Conservation (phyloP, 2,329 filamentous ascomycete genomes). For the Apiospora aurea region DNA sequence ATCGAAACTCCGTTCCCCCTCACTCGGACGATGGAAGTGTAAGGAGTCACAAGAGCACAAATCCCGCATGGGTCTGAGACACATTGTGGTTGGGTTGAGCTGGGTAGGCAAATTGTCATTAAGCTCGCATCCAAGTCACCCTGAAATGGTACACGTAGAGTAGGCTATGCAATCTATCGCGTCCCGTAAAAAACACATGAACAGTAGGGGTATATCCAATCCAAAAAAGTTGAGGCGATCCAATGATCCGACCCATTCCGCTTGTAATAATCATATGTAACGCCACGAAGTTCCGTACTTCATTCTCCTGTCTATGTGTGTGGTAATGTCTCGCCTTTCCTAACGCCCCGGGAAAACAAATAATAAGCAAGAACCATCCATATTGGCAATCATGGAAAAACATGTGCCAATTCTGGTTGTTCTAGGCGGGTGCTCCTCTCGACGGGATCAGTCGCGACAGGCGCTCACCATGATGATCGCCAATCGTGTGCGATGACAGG, state of each 20-base stretch:
- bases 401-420: not conserved
- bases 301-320: constrained; percentile 1
- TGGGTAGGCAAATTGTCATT: constrained; percentile 15
- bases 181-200: constrained; percentile 8
- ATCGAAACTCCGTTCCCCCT: too few species aligned
- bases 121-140: not conserved
- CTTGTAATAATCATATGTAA: constrained; percentile 16
- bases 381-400: not conserved
- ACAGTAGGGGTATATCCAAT: constrained; percentile 25
- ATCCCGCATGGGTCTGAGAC: not conserved
- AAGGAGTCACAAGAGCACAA: not conserved
- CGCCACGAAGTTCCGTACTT: constrained; percentile 19
- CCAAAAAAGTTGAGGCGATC: not conserved
- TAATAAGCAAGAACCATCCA: not conserved
- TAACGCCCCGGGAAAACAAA: constrained; percentile 7
- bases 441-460: constrained; percentile 26
- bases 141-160: not conserved
- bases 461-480: constrained; percentile 38
- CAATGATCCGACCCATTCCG: constrained; percentile 13
- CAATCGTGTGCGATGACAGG: constrained; percentile 35
- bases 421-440: not conserved
- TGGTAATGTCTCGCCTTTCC: not conserved
- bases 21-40: not conserved
- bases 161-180: not conserved
- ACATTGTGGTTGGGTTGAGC: not conserved